These are phyloP conservation scores for Colletotrichum limetticola DNA, from an alignment of 2,329 filamentous ascomycete species.

Conservation along the genomic window DNA sequence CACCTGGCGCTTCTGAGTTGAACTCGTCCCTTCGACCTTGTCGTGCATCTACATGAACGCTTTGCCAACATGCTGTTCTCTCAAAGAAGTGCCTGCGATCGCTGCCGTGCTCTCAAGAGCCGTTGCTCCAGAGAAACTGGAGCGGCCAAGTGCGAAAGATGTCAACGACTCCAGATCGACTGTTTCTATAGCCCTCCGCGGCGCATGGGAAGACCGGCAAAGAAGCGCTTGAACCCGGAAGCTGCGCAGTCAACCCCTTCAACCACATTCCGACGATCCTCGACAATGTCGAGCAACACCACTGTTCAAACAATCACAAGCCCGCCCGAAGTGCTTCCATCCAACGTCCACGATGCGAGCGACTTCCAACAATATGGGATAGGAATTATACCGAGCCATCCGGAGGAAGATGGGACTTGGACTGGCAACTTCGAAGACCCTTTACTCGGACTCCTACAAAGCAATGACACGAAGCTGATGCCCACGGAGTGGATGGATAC, in stretches of 20 bases:
- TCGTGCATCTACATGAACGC: background rate
- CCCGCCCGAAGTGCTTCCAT: background rate
- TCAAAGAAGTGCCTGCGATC: conserved; percentile 34
- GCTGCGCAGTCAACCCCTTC: background rate
- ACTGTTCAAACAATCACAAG: conserved; percentile 16
- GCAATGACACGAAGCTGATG: conserved; percentile 11
- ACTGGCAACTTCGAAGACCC: conserved; percentile 22
- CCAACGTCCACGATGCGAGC: conserved; percentile 1
- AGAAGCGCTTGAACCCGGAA: conserved; percentile 27
- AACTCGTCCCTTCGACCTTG: background rate
- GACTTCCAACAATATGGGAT: conserved; percentile 30
- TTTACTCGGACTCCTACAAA: conserved; percentile 17
- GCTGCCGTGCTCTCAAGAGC: conserved; percentile 34
- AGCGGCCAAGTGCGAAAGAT: conserved; percentile 29
- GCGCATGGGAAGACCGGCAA: conserved; percentile 29
- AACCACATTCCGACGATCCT: conserved; percentile 9
- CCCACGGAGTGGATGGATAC: conserved; percentile 20
- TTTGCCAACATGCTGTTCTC: conserved; percentile 29
- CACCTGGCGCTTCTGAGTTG: background rate
- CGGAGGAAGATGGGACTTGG: conserved; percentile 10
- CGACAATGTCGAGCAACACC: conserved; percentile 20
- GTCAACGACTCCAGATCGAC: conserved; percentile 30
- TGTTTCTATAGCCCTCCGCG: conserved; percentile 32
- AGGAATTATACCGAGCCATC: conserved; percentile 16
- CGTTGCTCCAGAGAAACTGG: conserved; percentile 27